These are phyloP conservation scores for Corchorus olitorius DNA, from an alignment of 345 rosid species.

Conservation along the genomic window DNA sequence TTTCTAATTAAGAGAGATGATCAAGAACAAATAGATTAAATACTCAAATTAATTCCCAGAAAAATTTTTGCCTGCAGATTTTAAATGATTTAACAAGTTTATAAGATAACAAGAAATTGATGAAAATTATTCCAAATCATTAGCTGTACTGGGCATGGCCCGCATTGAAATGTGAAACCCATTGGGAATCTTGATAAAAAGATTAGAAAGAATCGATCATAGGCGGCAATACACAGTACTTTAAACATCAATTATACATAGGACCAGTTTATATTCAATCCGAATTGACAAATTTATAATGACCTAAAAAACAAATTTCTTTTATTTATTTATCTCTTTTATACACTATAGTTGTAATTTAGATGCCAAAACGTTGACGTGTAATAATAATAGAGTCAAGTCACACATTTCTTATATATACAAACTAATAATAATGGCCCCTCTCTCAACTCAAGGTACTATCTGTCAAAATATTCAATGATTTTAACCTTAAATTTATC, in stretches of 20 bases:
- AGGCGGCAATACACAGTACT: slow-evolving; percentile 26
- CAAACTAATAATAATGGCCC: slow-evolving; percentile 9
- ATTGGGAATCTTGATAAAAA: slow-evolving; percentile 36
- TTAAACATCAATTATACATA: slow-evolving; percentile 19
- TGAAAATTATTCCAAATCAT: slow-evolving; percentile 31
- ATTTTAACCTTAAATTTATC: background rate
- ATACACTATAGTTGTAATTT: slow-evolving; percentile 7
- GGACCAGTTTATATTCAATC: slow-evolving; percentile 16
- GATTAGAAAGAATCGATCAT: slow-evolving; percentile 17
- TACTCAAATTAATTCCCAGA: background rate
- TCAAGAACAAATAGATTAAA: slow-evolving; percentile 9
- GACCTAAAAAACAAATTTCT: background rate
- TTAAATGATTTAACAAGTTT: slow-evolving; percentile 7
- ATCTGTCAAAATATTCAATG: slow-evolving; percentile 1
- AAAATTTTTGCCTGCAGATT: background rate
- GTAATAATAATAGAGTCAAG: background rate
- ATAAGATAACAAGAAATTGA: slow-evolving; percentile 14
- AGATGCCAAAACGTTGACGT: background rate
- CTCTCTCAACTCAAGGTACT: background rate
- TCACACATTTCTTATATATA: background rate
- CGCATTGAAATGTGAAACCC: slow-evolving; percentile 29
- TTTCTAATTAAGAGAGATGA: background rate
- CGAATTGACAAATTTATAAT: slow-evolving; percentile 13
- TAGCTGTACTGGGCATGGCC: slow-evolving; percentile 32
- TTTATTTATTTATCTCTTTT: background rate